Evolutionary conservation across 2,329 filamentous ascomycete genomes (phyloP).

Genomic region (Sporothrix phasma): DNA sequence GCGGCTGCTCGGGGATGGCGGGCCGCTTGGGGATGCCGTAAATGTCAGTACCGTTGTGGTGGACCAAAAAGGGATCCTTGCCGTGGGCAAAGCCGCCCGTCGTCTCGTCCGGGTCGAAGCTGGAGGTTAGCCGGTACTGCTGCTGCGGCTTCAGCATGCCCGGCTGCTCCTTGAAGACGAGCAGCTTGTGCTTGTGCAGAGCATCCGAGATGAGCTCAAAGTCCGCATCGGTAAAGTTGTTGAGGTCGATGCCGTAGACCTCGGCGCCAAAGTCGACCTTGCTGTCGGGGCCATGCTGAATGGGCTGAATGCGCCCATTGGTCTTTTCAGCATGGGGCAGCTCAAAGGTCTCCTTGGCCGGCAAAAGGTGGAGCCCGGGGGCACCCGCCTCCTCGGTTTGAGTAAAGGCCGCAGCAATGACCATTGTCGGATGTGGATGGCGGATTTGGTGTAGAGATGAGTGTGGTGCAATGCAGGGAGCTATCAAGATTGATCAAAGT

Average conservation of each 20-base stretch:
- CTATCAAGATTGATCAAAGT: neutral
- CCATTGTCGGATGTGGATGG: slow-evolving; percentile 18
- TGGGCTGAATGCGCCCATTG: slow-evolving; percentile 21
- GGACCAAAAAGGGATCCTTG: slow-evolving; percentile 26
- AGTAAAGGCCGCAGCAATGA: slow-evolving; percentile 20
- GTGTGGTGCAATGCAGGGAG: neutral
- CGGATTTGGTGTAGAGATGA: too few relatives aligned
- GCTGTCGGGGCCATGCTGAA: slow-evolving; percentile 22
- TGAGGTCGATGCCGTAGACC: slow-evolving; percentile 29
- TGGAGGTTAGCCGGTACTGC: slow-evolving; percentile 27
- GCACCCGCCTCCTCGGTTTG: slow-evolving; percentile 20
- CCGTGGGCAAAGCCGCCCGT: slow-evolving; percentile 31
- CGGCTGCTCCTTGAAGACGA: slow-evolving; percentile 31
- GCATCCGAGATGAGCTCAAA: slow-evolving; percentile 27
- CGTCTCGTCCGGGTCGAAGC: slow-evolving; percentile 28
- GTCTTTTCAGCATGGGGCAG: slow-evolving; percentile 23
- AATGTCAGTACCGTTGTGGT: slow-evolving; percentile 27
- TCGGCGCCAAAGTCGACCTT: slow-evolving; percentile 29
- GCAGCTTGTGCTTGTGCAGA: slow-evolving; percentile 27
- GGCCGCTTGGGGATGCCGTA: slow-evolving; percentile 27
- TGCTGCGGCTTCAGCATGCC: slow-evolving; percentile 27
- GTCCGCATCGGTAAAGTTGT: slow-evolving; percentile 27
- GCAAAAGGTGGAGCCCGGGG: slow-evolving; percentile 16
- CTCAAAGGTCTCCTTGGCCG: slow-evolving; percentile 17
- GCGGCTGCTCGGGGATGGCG: slow-evolving; percentile 28